Evolutionary conservation across 2,329 filamentous ascomycete genomes (phyloP), one percentile per base, ranked within the genome.

Genomic region (Sclerotiophoma versabilis): DNA sequence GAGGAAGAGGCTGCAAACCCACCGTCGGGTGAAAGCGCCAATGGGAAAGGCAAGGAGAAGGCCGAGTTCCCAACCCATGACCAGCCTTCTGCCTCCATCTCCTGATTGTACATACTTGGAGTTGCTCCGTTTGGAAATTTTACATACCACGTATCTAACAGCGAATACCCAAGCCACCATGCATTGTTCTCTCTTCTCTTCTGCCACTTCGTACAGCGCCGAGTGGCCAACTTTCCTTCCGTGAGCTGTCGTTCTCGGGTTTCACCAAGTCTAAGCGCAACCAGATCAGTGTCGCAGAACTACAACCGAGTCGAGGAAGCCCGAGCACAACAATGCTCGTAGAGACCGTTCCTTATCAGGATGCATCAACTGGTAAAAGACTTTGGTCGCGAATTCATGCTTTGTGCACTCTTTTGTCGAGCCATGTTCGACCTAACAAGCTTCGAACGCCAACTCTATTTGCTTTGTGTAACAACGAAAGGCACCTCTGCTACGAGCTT

Each of bases 11-110:
- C n/a, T n/a, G n/a, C n/a, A n/a, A n/a, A n/a, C n/a, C n/a, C n/a
- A n/a, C n/a, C n/a, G n/a, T 19, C 44, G 23, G 29, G 36, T 12
- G 27, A 2, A 17, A 59, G 46, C 37, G 52, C 41, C 10, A 66
- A n/a, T n/a, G n/a, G n/a, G n/a, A n/a, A 68, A 48, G 65, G 62
- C 15, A 65, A 66, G 44, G 60, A 63, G 41, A 65, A n/a, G 12
- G 46, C 46, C 2, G 25, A 17, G 10, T 37, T 20, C 10, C 17
- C 22, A 9, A 23, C 25, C 1, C n/a, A 39, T 19, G n/a, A 3
- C 23, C 22, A 39, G 14, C 2, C 12, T 39, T 11, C 20, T 15
- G 20, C 17, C 11, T 15, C 20, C 20, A 26, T 23, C 26, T 39
- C 34, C 19, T 38, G 34, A 38, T n/a, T 11, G 15, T 12, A 4